Percentiles rank a stretch among this genome's conserved stretches.
Conservation (phyloP, 192 early-diverging fungal species). For the Geosiphon pyriformis region DNA sequence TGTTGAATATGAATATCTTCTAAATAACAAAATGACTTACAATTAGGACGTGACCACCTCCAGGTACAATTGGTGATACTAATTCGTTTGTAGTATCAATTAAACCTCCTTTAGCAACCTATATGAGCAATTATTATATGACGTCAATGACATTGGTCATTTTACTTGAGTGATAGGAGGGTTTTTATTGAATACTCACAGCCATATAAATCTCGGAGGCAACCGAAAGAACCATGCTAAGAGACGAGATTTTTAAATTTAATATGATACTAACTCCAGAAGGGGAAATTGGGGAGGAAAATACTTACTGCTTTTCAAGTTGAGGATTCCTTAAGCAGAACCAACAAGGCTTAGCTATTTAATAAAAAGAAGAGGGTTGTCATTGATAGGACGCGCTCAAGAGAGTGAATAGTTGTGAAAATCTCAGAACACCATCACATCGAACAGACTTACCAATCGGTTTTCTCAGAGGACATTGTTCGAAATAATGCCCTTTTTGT, state of each 20-base stretch:
- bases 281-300: not conserved
- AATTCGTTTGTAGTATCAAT: constrained; percentile 33
- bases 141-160: no score
- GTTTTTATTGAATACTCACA: no score
- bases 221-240: constrained; percentile 74
- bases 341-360: constrained; percentile 69
- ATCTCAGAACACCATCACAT: not conserved
- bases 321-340: constrained; percentile 92
- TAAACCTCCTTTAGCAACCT: constrained; percentile 83
- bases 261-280: not conserved
- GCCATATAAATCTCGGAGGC: constrained; percentile 77
- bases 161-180: no score
- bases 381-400: not conserved
- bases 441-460: constrained; percentile 45
- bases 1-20: constrained; percentile 44
- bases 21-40: not conserved
- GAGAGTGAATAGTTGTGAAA: not conserved
- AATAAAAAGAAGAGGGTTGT: constrained; percentile 4
- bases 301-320: constrained; percentile 66
- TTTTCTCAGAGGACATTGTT: constrained; percentile 51
- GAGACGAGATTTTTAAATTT: not conserved
- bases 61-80: constrained; percentile 47
- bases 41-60: constrained; percentile 78
- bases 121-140: no score
- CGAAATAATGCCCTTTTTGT: constrained; percentile 48